Evolutionary conservation across 1,139 yeast genomes (phyloP).

Genomic region (Zhuliangozyma parablackwelliae): DNA sequence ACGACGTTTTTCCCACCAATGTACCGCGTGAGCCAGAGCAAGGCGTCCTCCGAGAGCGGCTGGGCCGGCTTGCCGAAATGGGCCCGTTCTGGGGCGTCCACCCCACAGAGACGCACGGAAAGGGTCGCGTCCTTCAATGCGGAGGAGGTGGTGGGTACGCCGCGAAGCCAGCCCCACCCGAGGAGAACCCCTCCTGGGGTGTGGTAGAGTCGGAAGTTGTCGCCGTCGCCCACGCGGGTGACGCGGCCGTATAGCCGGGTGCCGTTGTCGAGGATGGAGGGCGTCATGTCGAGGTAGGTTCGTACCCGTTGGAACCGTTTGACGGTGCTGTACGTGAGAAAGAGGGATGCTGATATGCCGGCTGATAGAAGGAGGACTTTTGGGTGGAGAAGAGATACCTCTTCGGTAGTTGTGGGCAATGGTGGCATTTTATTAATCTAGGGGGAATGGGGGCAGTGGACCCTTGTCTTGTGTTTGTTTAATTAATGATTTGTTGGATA

Average conservation of each 20-base stretch:
- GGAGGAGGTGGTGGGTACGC: slow-evolving; percentile 37
- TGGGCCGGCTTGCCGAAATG: slow-evolving; percentile 96
- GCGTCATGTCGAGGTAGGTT: slow-evolving; percentile 36
- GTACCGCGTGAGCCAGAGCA: slow-evolving; percentile 65
- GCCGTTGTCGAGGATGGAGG: slow-evolving; percentile 31
- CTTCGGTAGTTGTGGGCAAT: slow-evolving; percentile 1
- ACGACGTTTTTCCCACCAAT: slow-evolving; percentile 64
- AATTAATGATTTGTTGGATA: too few relatives aligned
- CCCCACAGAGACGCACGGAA: slow-evolving; percentile 78
- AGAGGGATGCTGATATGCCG: slow-evolving; percentile 29
- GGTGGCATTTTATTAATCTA: too few relatives aligned
- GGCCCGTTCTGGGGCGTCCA: slow-evolving; percentile 97
- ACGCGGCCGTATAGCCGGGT: slow-evolving; percentile 65
- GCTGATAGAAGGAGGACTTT: slow-evolving; percentile 38
- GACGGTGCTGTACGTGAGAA: slow-evolving; percentile 31
- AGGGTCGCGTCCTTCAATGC: slow-evolving; percentile 55
- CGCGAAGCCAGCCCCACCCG: slow-evolving; percentile 94
- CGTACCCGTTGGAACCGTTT: slow-evolving; percentile 31
- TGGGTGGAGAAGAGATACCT: slow-evolving; percentile 32
- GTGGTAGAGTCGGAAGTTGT: slow-evolving; percentile 86
- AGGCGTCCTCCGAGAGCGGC: slow-evolving; percentile 80
- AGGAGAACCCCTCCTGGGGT: slow-evolving; percentile 84
- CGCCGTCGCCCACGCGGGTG: slow-evolving; percentile 95
- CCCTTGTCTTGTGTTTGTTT: too few relatives aligned
- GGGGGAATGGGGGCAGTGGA: too few relatives aligned